Conservation (phyloP, 768 basidiomycete species). For the Mrakia frigida region DNA sequence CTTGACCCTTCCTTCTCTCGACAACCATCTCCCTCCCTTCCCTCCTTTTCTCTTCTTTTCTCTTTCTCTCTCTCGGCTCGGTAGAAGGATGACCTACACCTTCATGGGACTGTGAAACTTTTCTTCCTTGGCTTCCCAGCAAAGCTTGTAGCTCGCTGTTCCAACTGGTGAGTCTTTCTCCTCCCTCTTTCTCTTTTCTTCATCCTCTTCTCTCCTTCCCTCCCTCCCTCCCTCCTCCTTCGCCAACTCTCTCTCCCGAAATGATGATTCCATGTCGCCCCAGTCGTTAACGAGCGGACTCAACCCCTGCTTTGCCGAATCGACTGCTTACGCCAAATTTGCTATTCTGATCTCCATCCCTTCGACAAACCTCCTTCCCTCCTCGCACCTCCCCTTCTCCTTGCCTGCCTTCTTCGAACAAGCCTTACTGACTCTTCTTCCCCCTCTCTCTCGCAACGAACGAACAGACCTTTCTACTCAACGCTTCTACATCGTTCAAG, state of each 20-base stretch:
- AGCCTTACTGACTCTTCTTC: not conserved
- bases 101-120: not conserved
- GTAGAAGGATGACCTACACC: too few species aligned
- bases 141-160: not conserved
- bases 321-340: slow-evolving; percentile 23
- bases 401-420: not conserved
- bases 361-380: not conserved
- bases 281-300: slow-evolving; percentile 19
- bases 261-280: slow-evolving; percentile 17
- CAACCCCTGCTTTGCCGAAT: slow-evolving; percentile 21
- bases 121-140: not conserved
- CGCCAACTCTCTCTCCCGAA: not conserved
- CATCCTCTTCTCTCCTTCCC: not conserved
- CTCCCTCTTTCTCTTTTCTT: not conserved
- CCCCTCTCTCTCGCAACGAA: not conserved
- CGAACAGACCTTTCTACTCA: not conserved
- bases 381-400: not conserved
- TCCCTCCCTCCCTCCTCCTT: not conserved
- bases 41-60: not conserved
- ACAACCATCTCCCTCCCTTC: not conserved
- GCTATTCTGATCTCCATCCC: slow-evolving; percentile 13
- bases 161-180: not conserved
- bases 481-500: not conserved
- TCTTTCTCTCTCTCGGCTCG: not conserved
- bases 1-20: not conserved